Evolutionary conservation across 257 asterid species (phyloP).

Genomic region (Solanum tacnaense): DNA sequence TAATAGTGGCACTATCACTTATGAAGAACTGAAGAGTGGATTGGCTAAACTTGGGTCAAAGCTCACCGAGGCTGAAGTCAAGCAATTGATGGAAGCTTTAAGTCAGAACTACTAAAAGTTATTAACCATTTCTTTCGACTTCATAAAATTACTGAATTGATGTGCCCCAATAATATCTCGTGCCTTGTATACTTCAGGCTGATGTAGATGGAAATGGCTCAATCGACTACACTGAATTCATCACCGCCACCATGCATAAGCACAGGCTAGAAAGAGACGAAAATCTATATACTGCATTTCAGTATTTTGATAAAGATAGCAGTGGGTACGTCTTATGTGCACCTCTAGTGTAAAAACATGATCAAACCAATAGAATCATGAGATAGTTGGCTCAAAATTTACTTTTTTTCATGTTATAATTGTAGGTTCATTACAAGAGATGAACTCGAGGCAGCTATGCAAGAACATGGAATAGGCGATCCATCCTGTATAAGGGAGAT

Average conservation of each 20-base stretch:
- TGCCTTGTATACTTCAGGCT: conserved; percentile 33
- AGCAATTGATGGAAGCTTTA: conserved; percentile 92
- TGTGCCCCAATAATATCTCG: not conserved
- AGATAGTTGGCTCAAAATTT: not conserved
- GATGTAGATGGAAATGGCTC: conserved; percentile 93
- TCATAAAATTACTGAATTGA: not conserved
- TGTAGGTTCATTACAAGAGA: conserved; percentile 73
- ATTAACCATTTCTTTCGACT: not conserved
- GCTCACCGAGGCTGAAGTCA: conserved; percentile 75
- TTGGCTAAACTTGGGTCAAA: conserved; percentile 80
- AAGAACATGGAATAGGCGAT: conserved; percentile 71
- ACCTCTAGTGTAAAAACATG: not conserved
- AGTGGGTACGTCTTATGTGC: conserved; percentile 50
- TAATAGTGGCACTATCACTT: conserved; percentile 71
- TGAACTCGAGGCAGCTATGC: conserved; percentile 80
- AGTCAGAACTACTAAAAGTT: conserved; percentile 7
- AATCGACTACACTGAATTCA: conserved; percentile 77
- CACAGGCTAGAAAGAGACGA: conserved; percentile 83
- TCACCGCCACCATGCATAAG: conserved; percentile 89
- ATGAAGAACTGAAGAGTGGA: conserved; percentile 75
- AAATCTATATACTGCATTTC: conserved; percentile 67
- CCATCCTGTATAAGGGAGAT: conserved; percentile 55
- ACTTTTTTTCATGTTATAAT: not conserved
- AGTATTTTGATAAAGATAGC: conserved; percentile 64
- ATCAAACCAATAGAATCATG: not conserved